phyloP scores from a whole-genome alignment of 148 eudicot species.

The Bassia scoparia region DNA sequence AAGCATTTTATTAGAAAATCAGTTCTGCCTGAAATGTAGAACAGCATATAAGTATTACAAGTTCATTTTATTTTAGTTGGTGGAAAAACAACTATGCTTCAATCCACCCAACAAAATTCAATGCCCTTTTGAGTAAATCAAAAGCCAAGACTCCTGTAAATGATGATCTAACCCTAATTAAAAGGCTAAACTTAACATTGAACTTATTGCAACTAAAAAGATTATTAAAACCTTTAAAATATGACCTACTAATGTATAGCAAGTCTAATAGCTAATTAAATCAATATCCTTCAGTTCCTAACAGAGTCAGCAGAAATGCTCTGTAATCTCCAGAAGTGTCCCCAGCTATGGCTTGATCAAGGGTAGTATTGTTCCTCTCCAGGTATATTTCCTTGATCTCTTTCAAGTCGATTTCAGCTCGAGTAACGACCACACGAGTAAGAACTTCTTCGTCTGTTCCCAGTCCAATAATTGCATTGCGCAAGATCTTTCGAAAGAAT shows the following conservation, averaged over 20 bases:
- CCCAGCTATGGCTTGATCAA: constrained; percentile 38
- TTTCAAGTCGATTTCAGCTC: constrained; percentile 56
- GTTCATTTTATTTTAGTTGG: neutral
- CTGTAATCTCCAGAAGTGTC: constrained; percentile 45
- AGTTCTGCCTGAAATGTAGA: neutral
- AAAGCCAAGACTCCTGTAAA: too few species aligned
- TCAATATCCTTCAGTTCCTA: constrained; percentile 37
- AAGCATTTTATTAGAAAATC: neutral
- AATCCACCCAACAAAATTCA: neutral
- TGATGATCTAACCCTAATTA: too few species aligned
- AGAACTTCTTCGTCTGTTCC: constrained; percentile 54
- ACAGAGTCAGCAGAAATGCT: constrained; percentile 33
- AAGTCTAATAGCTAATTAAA: neutral
- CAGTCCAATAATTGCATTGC: constrained; percentile 32
- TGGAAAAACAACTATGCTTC: neutral
- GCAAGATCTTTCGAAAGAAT: constrained; percentile 24
- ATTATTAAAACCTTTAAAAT: neutral
- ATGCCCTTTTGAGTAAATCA: neutral
- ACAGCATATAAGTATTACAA: neutral
- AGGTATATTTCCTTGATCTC: constrained; percentile 35
- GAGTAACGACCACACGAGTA: constrained; percentile 43
- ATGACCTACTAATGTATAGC: neutral
- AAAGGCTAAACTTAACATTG: neutral
- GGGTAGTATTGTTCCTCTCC: constrained; percentile 29
- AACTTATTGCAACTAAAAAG: constrained; percentile 17